Evolutionary conservation across 306 rosid species (phyloP).

Genomic region (Malus sieversii): DNA sequence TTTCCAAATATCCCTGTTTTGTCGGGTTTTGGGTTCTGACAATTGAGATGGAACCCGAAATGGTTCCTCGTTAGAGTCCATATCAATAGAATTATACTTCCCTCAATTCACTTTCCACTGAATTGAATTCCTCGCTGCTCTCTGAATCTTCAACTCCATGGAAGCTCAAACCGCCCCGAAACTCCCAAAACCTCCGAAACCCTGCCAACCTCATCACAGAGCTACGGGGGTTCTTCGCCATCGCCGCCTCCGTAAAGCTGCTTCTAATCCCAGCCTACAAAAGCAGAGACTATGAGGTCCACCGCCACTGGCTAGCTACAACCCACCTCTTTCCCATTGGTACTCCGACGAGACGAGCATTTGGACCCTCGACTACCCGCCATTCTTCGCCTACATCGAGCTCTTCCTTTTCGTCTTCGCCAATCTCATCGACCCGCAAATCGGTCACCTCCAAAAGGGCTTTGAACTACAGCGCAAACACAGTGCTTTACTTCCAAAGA

Average conservation of each 20-base stretch:
- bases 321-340: constrained; percentile 83
- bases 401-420: constrained; percentile 57
- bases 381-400: constrained; percentile 76
- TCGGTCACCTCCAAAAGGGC: constrained; percentile 63
- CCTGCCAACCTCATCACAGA: background rate
- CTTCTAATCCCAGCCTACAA: constrained; percentile 71
- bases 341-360: constrained; percentile 76
- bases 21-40: too few species aligned
- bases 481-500: constrained; percentile 62
- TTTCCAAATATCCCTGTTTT: too few species aligned
- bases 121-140: too few species aligned
- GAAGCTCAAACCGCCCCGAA: too few species aligned
- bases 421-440: constrained; percentile 53
- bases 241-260: constrained; percentile 56
- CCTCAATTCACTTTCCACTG: too few species aligned
- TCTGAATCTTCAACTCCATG: too few species aligned
- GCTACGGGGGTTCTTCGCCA: constrained; percentile 60
- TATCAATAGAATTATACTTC: too few species aligned
- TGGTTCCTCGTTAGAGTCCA: too few species aligned
- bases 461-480: constrained; percentile 45
- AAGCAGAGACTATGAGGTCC: constrained; percentile 92
- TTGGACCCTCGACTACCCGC: constrained; percentile 91
- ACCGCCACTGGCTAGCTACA: constrained; percentile 75
- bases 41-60: too few species aligned
- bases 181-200: too few species aligned